These are phyloP conservation scores for Barnettozyma sucrosica DNA, from an alignment of 805 yeast genomes.

Conservation along the genomic window DNA sequence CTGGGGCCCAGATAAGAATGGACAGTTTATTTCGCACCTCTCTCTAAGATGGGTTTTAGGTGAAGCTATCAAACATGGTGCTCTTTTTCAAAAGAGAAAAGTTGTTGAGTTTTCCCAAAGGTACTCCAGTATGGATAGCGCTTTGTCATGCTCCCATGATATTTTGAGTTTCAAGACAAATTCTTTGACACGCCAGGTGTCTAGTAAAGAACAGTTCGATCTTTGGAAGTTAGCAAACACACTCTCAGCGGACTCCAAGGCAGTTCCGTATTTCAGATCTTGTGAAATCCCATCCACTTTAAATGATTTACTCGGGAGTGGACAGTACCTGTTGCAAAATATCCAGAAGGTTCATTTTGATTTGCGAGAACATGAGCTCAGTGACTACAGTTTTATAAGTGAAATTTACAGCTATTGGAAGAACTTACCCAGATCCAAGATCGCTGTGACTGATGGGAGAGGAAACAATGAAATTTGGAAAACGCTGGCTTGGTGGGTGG, in stretches of 20 bases:
- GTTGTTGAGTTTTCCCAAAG: slow-evolving; percentile 36
- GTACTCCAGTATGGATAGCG: slow-evolving; percentile 35
- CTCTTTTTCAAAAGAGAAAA: slow-evolving; percentile 37
- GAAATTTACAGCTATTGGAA: slow-evolving; percentile 12
- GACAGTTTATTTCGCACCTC: slow-evolving; percentile 42
- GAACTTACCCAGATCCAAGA: slow-evolving; percentile 21
- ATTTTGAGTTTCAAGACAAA: slow-evolving; percentile 29
- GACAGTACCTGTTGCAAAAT: slow-evolving; percentile 13
- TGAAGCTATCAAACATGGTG: slow-evolving; percentile 47
- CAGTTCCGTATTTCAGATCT: slow-evolving; percentile 18
- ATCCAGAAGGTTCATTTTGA: slow-evolving; percentile 14
- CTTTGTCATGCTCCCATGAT: slow-evolving; percentile 50
- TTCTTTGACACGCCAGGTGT: slow-evolving; percentile 13
- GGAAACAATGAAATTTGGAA: slow-evolving; percentile 28
- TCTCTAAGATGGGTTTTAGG: slow-evolving; percentile 58
- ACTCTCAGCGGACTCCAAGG: slow-evolving; percentile 3
- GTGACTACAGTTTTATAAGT: slow-evolving; percentile 3
- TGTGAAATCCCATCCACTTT: slow-evolving; percentile 10
- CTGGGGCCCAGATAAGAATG: slow-evolving; percentile 43
- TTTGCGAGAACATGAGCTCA: neutral
- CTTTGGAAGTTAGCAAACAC: slow-evolving; percentile 11
- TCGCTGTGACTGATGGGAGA: slow-evolving; percentile 33
- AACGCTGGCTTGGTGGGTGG: slow-evolving; percentile 51
- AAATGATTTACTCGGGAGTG: slow-evolving; percentile 14
- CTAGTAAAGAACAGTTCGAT: slow-evolving; percentile 7